phyloP scores from a whole-genome alignment of 192 early-diverging fungal species.

The Coemansia sp. region DNA sequence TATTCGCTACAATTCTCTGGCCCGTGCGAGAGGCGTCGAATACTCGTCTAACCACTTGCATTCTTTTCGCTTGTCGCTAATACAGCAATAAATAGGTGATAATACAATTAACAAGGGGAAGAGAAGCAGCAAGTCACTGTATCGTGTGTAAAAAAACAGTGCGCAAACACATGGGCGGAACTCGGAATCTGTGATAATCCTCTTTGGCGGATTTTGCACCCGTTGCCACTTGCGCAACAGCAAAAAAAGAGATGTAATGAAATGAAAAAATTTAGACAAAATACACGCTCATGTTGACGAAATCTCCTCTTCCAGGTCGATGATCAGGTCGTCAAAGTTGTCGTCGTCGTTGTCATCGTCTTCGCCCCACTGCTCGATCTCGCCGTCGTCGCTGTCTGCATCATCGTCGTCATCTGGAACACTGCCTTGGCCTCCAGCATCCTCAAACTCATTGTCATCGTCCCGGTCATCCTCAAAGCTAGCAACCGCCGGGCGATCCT shows the following conservation, averaged over 20 bases:
- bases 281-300: constrained; percentile 15
- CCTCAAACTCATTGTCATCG: constrained; percentile 13
- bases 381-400: constrained; percentile 5
- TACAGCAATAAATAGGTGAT: background rate
- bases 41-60: constrained; percentile 23
- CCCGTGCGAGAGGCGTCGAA: constrained; percentile 28
- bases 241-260: background rate
- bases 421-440: background rate
- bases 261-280: background rate
- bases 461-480: constrained; percentile 4
- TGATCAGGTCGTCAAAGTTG: constrained; percentile 54
- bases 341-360: constrained; percentile 43
- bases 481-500: constrained; percentile 3
- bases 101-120: background rate
- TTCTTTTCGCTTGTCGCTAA: background rate
- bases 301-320: constrained; percentile 54
- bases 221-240: background rate
- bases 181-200: background rate
- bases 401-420: background rate
- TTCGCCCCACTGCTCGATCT: constrained; percentile 41
- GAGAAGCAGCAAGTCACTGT: background rate
- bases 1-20: constrained; percentile 36
- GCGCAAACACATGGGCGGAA: background rate
- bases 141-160: background rate
- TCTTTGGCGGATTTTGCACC: background rate